Percentiles rank a stretch among this genome's conserved stretches.
These are phyloP conservation scores for Leccinum pachyderme DNA, from an alignment of 1,284 basidiomycete genomes.

Conservation along the genomic window DNA sequence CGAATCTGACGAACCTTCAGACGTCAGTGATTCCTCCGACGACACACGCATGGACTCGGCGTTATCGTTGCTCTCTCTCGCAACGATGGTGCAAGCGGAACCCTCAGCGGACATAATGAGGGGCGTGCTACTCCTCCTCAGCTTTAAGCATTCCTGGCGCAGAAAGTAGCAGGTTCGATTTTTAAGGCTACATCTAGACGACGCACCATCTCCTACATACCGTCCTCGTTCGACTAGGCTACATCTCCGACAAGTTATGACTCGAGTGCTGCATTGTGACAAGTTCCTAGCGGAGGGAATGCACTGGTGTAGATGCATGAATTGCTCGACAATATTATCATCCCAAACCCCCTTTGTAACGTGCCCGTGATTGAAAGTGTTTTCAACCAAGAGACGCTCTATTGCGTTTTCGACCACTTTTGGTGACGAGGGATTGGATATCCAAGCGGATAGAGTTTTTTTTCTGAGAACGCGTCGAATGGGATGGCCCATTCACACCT, in stretches of 20 bases:
- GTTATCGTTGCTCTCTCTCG: conserved; percentile 31
- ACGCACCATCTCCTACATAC: conserved; percentile 25
- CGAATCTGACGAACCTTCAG: conserved; percentile 16
- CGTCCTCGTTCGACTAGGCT: conserved; percentile 29
- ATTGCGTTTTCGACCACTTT: conserved; percentile 32
- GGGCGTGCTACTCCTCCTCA: conserved; percentile 42
- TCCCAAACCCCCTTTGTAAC: conserved; percentile 12
- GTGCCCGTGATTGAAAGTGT: conserved; percentile 13
- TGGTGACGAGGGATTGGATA: conserved; percentile 13
- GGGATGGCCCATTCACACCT: conserved; percentile 17
- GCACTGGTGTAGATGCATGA: conserved; percentile 29
- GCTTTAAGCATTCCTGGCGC: conserved; percentile 37
- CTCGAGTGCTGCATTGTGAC: conserved; percentile 25
- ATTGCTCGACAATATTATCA: conserved; percentile 26
- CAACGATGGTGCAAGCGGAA: conserved; percentile 7
- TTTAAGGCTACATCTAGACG: conserved; percentile 19
- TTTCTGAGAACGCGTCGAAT: conserved; percentile 8
- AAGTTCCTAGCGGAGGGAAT: conserved; percentile 22
- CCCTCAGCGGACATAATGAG: conserved; percentile 37
- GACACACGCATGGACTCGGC: conserved; percentile 23
- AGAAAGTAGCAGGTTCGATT: conserved; percentile 19
- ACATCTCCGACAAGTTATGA: conserved; percentile 25
- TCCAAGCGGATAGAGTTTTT: conserved; percentile 20
- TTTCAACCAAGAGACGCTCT: conserved; percentile 30
- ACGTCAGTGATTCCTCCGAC: conserved; percentile 1